Conservation (phyloP, 305 asterid genomes). For the Ilex paraguariensis region DNA sequence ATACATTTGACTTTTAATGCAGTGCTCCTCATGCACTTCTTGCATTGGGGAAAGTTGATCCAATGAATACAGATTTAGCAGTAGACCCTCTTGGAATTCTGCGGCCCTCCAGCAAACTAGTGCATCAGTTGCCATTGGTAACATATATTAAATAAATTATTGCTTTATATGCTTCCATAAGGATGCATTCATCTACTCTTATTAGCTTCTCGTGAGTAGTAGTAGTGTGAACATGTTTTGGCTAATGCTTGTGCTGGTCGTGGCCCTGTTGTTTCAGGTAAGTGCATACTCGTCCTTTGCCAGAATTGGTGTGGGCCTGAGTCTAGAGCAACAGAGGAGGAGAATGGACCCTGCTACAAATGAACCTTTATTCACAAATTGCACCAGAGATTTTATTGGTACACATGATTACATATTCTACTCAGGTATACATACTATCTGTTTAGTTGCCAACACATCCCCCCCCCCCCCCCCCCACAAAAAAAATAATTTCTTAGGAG, state of each 20-base stretch:
- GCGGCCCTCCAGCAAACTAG: constrained; percentile 58
- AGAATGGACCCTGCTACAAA: constrained; percentile 79
- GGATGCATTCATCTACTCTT: too few relatives aligned
- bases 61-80: constrained; percentile 68
- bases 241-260: not conserved
- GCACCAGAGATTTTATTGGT: constrained; percentile 86
- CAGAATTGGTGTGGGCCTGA: constrained; percentile 63
- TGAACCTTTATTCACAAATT: constrained; percentile 88
- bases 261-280: constrained; percentile 44
- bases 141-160: not conserved
- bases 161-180: too few relatives aligned
- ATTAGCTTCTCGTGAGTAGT: too few relatives aligned
- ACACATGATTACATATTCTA: constrained; percentile 97
- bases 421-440: constrained; percentile 52
- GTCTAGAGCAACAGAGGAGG: constrained; percentile 75
- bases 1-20: constrained; percentile 5
- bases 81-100: constrained; percentile 83
- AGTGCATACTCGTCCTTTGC: constrained; percentile 97
- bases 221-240: too few relatives aligned
- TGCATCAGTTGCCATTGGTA: constrained; percentile 92
- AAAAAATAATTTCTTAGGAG: too few relatives aligned
- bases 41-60: constrained; percentile 96
- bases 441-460: not conserved
- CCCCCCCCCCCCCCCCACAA: too few relatives aligned
- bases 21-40: constrained; percentile 98